These are phyloP conservation scores for Chlorella sp. DNA, from an alignment of 139 green algal species.

Conservation along the genomic window DNA sequence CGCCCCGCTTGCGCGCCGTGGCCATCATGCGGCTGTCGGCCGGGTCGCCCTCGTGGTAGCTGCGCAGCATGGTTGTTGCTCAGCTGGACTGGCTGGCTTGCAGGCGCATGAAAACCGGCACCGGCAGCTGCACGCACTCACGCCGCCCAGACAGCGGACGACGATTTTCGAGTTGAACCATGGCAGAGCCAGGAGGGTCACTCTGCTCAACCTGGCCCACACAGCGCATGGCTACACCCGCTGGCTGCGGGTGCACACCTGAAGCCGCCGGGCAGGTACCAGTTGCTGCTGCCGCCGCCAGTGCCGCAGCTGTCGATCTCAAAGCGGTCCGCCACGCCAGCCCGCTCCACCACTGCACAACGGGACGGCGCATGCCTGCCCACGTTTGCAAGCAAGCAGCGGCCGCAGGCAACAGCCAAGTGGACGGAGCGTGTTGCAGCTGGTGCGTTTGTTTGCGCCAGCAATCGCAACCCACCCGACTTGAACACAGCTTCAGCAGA, in stretches of 20 bases:
- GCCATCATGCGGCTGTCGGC: conserved; percentile 85
- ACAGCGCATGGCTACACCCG: not conserved
- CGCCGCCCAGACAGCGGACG: no score
- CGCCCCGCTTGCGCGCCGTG: conserved; percentile 67
- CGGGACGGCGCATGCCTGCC: not conserved
- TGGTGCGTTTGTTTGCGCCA: no score
- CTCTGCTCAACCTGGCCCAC: not conserved
- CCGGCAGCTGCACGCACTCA: not conserved
- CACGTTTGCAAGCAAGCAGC: not conserved
- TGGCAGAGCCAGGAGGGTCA: no score
- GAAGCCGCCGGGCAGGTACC: conserved; percentile 61
- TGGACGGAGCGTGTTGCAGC: no score
- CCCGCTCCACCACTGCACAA: conserved; percentile 74
- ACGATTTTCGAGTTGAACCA: no score
- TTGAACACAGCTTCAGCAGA: conserved; percentile 94
- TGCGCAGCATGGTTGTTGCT: not conserved
- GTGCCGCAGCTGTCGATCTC: conserved; percentile 95
- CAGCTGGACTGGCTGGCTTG: not conserved
- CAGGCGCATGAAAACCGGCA: not conserved
- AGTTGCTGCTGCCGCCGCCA: conserved; percentile 67
- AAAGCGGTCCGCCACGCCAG: conserved; percentile 72
- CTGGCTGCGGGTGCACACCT: conserved; percentile 7
- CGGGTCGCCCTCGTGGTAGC: conserved; percentile 87
- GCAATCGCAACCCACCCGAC: not conserved
- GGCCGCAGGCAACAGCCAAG: no score